phyloP scores from a whole-genome alignment of 805 yeast species.

The Candida verbasci region DNA sequence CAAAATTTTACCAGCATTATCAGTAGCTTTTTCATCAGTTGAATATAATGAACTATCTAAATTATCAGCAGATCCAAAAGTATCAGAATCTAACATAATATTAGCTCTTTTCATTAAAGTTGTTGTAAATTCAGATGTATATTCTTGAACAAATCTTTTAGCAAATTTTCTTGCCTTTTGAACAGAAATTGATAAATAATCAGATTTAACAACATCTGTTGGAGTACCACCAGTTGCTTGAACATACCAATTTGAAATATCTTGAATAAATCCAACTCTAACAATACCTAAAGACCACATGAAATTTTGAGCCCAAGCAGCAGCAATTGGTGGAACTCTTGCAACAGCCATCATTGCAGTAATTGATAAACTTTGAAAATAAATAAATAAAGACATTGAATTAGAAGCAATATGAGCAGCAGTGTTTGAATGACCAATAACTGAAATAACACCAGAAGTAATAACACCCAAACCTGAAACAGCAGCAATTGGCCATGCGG shows the following conservation, averaged over 20 bases:
- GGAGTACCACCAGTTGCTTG: constrained; percentile 92
- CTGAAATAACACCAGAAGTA: constrained; percentile 82
- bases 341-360: constrained; percentile 95
- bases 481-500: constrained; percentile 95
- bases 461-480: constrained; percentile 83
- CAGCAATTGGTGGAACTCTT: constrained; percentile 91
- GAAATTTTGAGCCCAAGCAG: constrained; percentile 97
- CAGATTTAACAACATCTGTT: constrained; percentile 66
- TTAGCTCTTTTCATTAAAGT: constrained; percentile 23
- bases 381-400: constrained; percentile 85
- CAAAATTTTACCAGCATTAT: constrained; percentile 63
- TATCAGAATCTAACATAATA: constrained; percentile 39
- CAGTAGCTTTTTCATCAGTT: constrained; percentile 62
- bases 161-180: constrained; percentile 46
- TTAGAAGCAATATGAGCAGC: constrained; percentile 98
- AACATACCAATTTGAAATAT: constrained; percentile 87
- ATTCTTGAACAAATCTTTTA: constrained; percentile 12
- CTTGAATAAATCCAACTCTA: constrained; percentile 69
- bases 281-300: constrained; percentile 95
- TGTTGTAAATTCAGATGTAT: constrained; percentile 6
- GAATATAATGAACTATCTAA: constrained; percentile 54
- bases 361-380: constrained; percentile 90
- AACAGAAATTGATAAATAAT: constrained; percentile 77
- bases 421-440: constrained; percentile 84
- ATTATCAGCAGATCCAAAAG: constrained; percentile 38